A percentile compares a stretch with the other conserved stretches of the same genome.
phyloP scores from a whole-genome alignment of 768 basidiomycete species.

The Gyrodon lividus region DNA sequence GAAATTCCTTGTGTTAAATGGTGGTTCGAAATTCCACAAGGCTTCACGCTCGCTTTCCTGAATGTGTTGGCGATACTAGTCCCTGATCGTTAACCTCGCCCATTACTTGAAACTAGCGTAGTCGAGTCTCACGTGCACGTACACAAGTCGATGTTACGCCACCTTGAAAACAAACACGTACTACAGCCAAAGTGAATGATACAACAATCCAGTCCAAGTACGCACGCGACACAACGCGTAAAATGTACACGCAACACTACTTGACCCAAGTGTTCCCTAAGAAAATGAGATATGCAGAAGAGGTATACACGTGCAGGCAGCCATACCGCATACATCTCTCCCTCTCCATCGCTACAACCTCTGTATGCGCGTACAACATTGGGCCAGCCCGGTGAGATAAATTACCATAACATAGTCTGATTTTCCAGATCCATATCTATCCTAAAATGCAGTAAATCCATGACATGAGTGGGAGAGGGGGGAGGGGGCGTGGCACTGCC shows the following conservation, averaged over 20 bases:
- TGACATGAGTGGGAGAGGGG: constrained; percentile 6
- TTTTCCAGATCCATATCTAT: constrained; percentile 21
- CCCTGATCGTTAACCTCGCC: too few species aligned
- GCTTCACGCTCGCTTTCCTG: too few species aligned
- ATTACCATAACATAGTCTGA: constrained; percentile 20
- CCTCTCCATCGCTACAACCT: background rate
- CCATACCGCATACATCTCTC: background rate
- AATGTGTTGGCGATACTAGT: too few species aligned
- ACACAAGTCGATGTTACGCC: too few species aligned
- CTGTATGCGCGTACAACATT: background rate
- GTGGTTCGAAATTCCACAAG: too few species aligned
- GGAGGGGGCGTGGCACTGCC: too few species aligned
- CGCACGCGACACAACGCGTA: background rate
- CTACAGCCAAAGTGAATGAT: background rate
- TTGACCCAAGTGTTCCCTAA: constrained; percentile 12
- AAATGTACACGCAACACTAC: constrained; percentile 10
- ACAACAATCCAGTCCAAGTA: background rate
- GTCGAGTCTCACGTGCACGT: too few species aligned
- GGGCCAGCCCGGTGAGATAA: constrained; percentile 5
- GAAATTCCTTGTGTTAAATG: too few species aligned
- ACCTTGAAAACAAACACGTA: too few species aligned
- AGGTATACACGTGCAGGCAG: background rate
- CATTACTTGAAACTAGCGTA: too few species aligned
- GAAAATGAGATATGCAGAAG: constrained; percentile 7
- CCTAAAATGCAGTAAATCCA: constrained; percentile 11